These are phyloP conservation scores for Phaeosphaeria sp. DNA, from an alignment of 2,329 filamentous ascomycete genomes.

Conservation along the genomic window DNA sequence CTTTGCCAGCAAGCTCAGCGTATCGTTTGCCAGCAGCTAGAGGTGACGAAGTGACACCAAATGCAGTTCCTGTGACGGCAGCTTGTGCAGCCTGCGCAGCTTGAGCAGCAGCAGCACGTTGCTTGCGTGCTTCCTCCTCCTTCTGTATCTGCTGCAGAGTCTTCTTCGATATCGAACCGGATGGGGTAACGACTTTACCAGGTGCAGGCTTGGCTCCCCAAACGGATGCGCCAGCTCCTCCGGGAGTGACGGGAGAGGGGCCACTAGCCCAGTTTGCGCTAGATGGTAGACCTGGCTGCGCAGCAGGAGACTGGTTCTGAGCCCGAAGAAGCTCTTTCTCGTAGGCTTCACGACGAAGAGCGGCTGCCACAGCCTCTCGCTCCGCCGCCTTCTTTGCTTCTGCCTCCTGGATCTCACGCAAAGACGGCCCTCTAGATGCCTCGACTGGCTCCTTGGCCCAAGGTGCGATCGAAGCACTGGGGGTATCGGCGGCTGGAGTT, in stretches of 20 bases:
- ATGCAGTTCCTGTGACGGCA: conserved; percentile 53
- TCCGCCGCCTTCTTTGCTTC: conserved; percentile 93
- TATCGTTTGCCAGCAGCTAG: conserved; percentile 77
- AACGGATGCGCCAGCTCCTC: conserved; percentile 55
- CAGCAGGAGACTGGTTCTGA: conserved; percentile 64
- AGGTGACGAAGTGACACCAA: conserved; percentile 53
- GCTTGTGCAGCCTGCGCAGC: conserved; percentile 57
- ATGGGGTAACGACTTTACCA: conserved; percentile 55
- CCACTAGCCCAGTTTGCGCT: conserved; percentile 85
- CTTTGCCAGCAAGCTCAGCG: conserved; percentile 90
- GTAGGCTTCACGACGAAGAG: conserved; percentile 75
- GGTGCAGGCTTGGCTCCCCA: conserved; percentile 66
- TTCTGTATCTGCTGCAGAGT: conserved; percentile 95
- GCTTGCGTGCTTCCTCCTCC: conserved; percentile 91
- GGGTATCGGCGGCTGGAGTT: conserved; percentile 72
- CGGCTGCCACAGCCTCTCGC: conserved; percentile 79
- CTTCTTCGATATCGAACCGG: conserved; percentile 69
- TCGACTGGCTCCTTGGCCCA: conserved; percentile 88
- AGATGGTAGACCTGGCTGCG: conserved; percentile 81
- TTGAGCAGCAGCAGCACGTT: conserved; percentile 64
- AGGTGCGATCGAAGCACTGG: conserved; percentile 79
- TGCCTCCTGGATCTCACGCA: conserved; percentile 96
- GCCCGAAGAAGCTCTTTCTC: conserved; percentile 75
- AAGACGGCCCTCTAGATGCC: conserved; percentile 80
- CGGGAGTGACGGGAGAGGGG: conserved; percentile 71